phyloP scores from a whole-genome alignment of 2,329 filamentous ascomycete species.

The Gyromitra esculenta region DNA sequence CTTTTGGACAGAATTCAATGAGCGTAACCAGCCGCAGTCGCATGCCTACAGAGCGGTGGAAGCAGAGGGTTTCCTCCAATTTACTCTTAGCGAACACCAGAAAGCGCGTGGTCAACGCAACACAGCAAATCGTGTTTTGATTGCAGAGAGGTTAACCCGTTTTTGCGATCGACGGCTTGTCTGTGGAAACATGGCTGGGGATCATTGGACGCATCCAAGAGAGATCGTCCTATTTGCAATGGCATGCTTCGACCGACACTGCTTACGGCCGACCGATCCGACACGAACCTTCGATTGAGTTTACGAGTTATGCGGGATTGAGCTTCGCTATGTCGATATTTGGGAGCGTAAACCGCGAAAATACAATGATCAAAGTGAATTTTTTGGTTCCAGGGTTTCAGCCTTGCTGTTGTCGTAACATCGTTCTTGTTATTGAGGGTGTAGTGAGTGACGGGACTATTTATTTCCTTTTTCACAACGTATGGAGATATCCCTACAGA shows the following conservation, averaged over 20 bases:
- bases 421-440: conserved; percentile 5
- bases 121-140: conserved; percentile 28
- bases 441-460: conserved; percentile 5
- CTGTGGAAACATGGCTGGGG: conserved; percentile 44
- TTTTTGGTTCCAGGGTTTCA: conserved; percentile 19
- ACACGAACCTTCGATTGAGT: conserved; percentile 43
- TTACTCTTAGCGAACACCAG: conserved; percentile 24
- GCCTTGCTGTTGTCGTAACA: conserved; percentile 9
- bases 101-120: conserved; percentile 28
- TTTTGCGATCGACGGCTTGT: conserved; percentile 40
- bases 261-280: conserved; percentile 39
- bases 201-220: conserved; percentile 40
- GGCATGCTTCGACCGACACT: conserved; percentile 23
- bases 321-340: conserved; percentile 17
- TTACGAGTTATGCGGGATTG: conserved; percentile 28
- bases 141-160: conserved; percentile 37
- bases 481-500: conserved; percentile 37
- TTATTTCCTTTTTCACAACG: conserved; percentile 27
- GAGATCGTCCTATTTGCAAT: conserved; percentile 37
- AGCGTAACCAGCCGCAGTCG: background rate
- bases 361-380: conserved; percentile 4
- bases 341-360: background rate
- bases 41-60: background rate
- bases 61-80: conserved; percentile 21
- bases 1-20: conserved; percentile 30